Base-by-base conservation (phyloP, 345 rosid species). In the Turnera subulata region DNA sequence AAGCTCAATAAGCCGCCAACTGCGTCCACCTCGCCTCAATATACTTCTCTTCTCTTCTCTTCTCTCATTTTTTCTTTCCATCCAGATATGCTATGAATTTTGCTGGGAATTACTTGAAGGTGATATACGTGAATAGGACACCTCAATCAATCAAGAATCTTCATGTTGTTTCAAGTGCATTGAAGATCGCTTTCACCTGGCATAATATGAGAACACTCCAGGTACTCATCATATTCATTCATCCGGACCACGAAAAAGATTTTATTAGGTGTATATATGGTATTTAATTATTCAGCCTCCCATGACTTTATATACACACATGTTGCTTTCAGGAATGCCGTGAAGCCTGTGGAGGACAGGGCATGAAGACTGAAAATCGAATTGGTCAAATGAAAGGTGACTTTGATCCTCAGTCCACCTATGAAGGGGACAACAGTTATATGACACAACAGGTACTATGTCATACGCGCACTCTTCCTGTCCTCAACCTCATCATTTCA, bases 311-410 rank as follows among this genome's bases (percentile, higher is more conserved):
- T 51, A 49, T 20, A 18, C 44, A 42, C 25, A n/a, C n/a, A n/a
- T n/a, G 21, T 39, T 24, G 35, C 35, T 14, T 70, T 49, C 5
- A 88, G 98, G 98, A 92, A 83, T 89, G 98, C 19, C 98, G 95
- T 62, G 98, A 92, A 82, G 98, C 97, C 47, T 82, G 89, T 62
- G 97, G 95, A 70, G 98, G 97, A 51, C 98, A 92, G 75, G 97
- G 98, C 38, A 46, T 86, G 63, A 92, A 87, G 81, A 84, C 94
- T 35, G 97, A 92, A 72, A 93, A 89, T 73, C 85, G 64, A 53
- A 74, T 93, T 53, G 99, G 99, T 63, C 89, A 84, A 45, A 50
- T 86, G 68, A 93, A 82, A 80, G 74, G 85, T 66, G 99, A 93
- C 78, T 83, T 42, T 64, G 97, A 93, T 66, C 94, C 86, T 55